Percentiles rank a stretch among this genome's conserved stretches.
phyloP scores from a whole-genome alignment of 2,329 filamentous ascomycete species.

The Venturia aucupariae region DNA sequence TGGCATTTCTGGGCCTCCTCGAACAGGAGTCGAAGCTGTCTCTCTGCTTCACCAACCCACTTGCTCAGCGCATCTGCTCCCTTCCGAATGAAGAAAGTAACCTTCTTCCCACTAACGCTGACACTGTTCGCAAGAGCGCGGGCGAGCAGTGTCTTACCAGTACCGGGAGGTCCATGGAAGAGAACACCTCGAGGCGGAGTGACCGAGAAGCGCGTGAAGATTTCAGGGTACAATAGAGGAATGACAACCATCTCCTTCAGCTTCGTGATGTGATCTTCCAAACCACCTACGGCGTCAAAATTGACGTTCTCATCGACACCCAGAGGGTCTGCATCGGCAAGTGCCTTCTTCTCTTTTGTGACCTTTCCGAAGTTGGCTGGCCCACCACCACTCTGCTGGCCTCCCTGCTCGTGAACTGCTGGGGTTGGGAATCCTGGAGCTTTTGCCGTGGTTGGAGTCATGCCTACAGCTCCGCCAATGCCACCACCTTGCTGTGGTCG shows the following conservation, averaged over 20 bases:
- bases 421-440: constrained; percentile 42
- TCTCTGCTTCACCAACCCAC: constrained; percentile 97
- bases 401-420: constrained; percentile 30
- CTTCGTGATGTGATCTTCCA: constrained; percentile 91
- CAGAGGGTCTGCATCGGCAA: constrained; percentile 89
- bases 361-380: constrained; percentile 85
- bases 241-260: constrained; percentile 98
- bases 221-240: constrained; percentile 86
- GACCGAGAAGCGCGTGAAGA: constrained; percentile 84
- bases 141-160: constrained; percentile 94
- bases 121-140: constrained; percentile 86
- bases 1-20: constrained; percentile 94
- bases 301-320: constrained; percentile 88
- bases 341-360: constrained; percentile 72
- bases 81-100: constrained; percentile 99
- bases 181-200: constrained; percentile 90
- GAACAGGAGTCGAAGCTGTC: constrained; percentile 85
- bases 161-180: constrained; percentile 94
- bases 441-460: constrained; percentile 48
- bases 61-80: constrained; percentile 96
- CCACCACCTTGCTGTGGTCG: constrained; percentile 41
- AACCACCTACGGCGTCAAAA: constrained; percentile 86
- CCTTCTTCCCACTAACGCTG: constrained; percentile 80
- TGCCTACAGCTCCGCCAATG: constrained; percentile 53
- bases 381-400: constrained; percentile 35